Percentiles rank a stretch among this genome's conserved stretches.
Evolutionary conservation across 345 rosid genomes (phyloP).

Genomic region (Schrenkiella parvula): DNA sequence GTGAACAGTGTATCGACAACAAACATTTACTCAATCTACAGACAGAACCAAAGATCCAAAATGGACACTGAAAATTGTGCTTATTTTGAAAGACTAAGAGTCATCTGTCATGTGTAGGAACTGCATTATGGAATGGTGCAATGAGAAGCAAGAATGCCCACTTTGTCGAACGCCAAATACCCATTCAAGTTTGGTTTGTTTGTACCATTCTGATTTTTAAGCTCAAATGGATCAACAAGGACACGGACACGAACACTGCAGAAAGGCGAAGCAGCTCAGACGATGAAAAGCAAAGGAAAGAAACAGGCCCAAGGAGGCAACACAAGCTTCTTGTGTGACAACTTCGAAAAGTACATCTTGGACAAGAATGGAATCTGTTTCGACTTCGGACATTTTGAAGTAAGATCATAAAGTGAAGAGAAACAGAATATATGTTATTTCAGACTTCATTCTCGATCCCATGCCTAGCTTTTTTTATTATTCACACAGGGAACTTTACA

Average conservation of each 20-base stretch:
- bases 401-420: not conserved
- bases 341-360: not conserved
- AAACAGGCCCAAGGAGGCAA: not conserved
- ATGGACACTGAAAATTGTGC: not conserved
- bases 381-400: not conserved
- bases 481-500: not conserved
- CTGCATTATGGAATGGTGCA: slow-evolving; percentile 99
- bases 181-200: slow-evolving; percentile 79
- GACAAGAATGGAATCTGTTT: not conserved
- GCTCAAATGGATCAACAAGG: not conserved
- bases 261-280: not conserved
- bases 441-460: not conserved
- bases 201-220: slow-evolving; percentile 84
- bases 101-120: slow-evolving; percentile 45
- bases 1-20: not conserved
- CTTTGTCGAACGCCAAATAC: slow-evolving; percentile 84
- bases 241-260: not conserved
- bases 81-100: not conserved
- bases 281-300: not conserved
- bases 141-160: slow-evolving; percentile 96
- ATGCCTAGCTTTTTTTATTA: not conserved
- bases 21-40: not conserved
- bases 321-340: not conserved
- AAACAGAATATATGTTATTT: not conserved
- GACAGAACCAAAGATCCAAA: not conserved